Conservation (phyloP, 1,284 basidiomycete species). For the Leccinum solheimii region DNA sequence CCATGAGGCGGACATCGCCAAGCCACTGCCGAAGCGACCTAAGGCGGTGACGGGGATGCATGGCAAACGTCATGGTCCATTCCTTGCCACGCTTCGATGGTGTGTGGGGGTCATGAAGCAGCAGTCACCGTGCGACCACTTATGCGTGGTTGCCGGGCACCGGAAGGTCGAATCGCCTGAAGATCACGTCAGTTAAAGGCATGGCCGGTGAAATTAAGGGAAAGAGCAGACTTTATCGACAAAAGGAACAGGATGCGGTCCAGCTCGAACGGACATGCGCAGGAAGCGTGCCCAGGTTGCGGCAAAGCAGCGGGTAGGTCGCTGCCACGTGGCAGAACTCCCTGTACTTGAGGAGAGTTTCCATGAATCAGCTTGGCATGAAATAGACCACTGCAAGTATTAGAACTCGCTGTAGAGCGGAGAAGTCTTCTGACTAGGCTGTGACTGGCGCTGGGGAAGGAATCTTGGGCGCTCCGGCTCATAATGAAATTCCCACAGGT, state of each 20-base stretch:
- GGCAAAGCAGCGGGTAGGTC: not conserved
- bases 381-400: not conserved
- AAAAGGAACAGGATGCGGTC: conserved; percentile 15
- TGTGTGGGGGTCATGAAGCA: conserved; percentile 20
- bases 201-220: conserved; percentile 24
- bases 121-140: not conserved
- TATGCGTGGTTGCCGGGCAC: conserved; percentile 25
- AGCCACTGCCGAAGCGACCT: conserved; percentile 29
- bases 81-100: conserved; percentile 32
- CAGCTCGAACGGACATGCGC: conserved; percentile 28
- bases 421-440: not conserved
- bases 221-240: conserved; percentile 20
- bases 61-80: conserved; percentile 28
- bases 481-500: conserved; percentile 1
- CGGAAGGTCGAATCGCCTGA: conserved; percentile 23
- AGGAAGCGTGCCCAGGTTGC: conserved; percentile 22
- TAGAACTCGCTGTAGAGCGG: not conserved
- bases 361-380: not conserved
- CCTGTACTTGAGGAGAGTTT: not conserved
- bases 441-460: not conserved
- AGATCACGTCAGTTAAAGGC: conserved; percentile 30
- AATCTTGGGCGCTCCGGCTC: conserved; percentile 2
- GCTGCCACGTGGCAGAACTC: conserved; percentile 18
- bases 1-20: conserved; percentile 36
- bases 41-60: conserved; percentile 29